These are phyloP conservation scores for Penicillium sp. DNA, from an alignment of 2,329 filamentous ascomycete genomes.

Conservation along the genomic window DNA sequence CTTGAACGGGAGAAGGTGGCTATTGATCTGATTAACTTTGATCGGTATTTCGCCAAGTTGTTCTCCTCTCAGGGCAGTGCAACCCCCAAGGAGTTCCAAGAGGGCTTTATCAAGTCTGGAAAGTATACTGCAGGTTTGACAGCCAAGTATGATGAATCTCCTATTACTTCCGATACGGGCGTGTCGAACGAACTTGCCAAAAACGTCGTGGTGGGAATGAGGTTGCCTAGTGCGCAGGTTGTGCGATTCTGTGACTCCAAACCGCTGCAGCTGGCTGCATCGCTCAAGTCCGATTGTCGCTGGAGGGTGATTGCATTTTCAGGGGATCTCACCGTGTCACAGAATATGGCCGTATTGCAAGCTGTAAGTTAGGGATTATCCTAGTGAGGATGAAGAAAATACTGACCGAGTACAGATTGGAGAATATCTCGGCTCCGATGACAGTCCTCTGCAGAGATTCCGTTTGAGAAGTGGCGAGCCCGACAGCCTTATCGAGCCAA, in stretches of 20 bases:
- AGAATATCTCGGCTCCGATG: conserved; percentile 34
- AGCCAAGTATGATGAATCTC: conserved; percentile 46
- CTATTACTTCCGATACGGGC: conserved; percentile 37
- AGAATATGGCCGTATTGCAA: no score
- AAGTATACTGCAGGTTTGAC: conserved; percentile 55
- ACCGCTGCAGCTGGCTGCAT: conserved; percentile 44
- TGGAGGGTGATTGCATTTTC: conserved; percentile 47
- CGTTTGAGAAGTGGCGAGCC: no score
- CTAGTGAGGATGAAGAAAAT: no score
- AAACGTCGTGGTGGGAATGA: conserved; percentile 40
- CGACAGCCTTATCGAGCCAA: conserved; percentile 51
- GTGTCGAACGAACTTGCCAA: conserved; percentile 31
- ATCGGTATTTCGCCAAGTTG: conserved; percentile 46
- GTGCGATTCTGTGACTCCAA: conserved; percentile 54
- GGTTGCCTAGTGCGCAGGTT: conserved; percentile 49
- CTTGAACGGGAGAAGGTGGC: conserved; percentile 47
- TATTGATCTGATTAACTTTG: conserved; percentile 53
- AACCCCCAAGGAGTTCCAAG: conserved; percentile 45
- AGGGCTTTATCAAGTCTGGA: conserved; percentile 50
- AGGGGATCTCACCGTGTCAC: conserved; percentile 34
- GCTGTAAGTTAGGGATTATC: no score
- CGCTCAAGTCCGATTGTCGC: conserved; percentile 45
- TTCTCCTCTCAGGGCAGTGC: conserved; percentile 43
- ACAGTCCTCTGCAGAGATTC: conserved; percentile 38
- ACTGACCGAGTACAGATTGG: conserved; percentile 30